Conservation (phyloP, 23 red algal genomes). For the Pyropia yezoensis region DNA sequence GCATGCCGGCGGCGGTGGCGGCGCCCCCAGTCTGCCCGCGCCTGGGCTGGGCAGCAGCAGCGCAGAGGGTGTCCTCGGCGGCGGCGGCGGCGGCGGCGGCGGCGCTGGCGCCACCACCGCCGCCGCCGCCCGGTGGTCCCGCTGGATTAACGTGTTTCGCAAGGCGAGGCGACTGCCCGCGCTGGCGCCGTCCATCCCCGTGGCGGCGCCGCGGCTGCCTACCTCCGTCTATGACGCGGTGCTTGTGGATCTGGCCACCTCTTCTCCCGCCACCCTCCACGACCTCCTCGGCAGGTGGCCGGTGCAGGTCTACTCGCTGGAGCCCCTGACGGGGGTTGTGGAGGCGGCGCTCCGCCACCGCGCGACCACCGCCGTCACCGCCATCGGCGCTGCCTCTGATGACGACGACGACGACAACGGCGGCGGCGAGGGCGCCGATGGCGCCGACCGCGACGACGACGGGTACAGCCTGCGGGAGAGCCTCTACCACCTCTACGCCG, state of each 20-base stretch:
- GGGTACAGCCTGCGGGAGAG: slow-evolving; percentile 28
- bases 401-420: neutral
- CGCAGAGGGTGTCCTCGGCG: neutral
- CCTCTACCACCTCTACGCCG: slow-evolving; percentile 63
- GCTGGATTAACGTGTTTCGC: slow-evolving; percentile 51
- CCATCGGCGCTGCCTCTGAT: neutral
- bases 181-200: slow-evolving; percentile 52
- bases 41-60: neutral
- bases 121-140: slow-evolving; percentile 46
- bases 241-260: slow-evolving; percentile 17
- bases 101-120: slow-evolving; percentile 29
- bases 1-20: neutral
- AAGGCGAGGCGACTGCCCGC: slow-evolving; percentile 24
- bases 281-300: slow-evolving; percentile 61
- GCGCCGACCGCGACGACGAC: neutral
- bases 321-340: slow-evolving; percentile 40
- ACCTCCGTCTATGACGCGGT: slow-evolving; percentile 31
- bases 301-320: slow-evolving; percentile 57
- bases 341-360: slow-evolving; percentile 27
- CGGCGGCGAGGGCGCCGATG: too few species aligned
- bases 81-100: slow-evolving; percentile 10
- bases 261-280: slow-evolving; percentile 37
- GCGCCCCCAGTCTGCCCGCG: too few species aligned
- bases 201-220: slow-evolving; percentile 34
- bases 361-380: neutral